phyloP scores from a whole-genome alignment of 73 alveolate species.

The Uronychia setigera region DNA sequence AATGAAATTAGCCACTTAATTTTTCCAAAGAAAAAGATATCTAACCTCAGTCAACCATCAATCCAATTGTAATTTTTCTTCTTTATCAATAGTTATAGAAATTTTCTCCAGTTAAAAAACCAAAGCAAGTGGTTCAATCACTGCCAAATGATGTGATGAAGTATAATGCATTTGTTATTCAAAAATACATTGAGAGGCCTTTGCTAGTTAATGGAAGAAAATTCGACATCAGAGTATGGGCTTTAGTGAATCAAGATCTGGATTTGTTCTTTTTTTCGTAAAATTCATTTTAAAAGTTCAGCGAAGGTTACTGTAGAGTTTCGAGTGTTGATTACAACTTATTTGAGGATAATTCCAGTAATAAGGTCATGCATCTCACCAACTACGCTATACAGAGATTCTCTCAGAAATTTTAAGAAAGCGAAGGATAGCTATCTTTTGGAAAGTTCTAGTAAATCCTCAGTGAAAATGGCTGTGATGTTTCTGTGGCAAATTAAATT shows the following conservation, averaged over 20 bases:
- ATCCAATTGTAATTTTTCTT: neutral
- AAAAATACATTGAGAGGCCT: constrained; percentile 51
- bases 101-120: neutral
- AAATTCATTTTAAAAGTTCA: neutral
- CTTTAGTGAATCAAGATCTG: constrained; percentile 19
- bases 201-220: constrained; percentile 16
- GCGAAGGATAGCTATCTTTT: too few relatives aligned
- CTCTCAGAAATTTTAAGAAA: neutral
- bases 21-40: neutral
- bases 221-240: constrained; percentile 51
- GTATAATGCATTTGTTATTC: constrained; percentile 59
- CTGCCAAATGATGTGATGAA: too few relatives aligned
- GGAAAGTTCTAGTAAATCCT: neutral
- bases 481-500: constrained; percentile 12
- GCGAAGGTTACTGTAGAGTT: neutral
- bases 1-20: neutral
- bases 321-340: neutral
- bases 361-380: neutral
- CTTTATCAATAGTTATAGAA: neutral
- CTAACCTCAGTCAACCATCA: neutral
- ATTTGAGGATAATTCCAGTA: neutral
- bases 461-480: neutral
- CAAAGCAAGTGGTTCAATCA: too few relatives aligned
- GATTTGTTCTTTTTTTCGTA: constrained; percentile 12
- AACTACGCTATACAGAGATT: neutral